These are phyloP conservation scores for Berkeleyomyces basicola DNA, from an alignment of 2,329 filamentous ascomycete species.

Conservation along the genomic window DNA sequence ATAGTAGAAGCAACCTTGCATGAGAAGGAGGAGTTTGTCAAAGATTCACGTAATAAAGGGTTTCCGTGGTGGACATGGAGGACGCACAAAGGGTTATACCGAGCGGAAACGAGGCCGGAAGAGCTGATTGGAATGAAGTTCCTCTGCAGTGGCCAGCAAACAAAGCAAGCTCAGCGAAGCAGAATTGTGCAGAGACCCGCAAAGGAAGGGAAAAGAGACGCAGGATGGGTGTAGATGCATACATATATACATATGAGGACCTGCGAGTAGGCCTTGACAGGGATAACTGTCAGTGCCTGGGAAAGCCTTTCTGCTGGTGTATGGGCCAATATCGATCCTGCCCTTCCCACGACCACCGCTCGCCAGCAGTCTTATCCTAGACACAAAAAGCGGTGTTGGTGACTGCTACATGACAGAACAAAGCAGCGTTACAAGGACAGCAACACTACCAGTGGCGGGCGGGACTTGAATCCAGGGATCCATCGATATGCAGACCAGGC, in stretches of 20 bases:
- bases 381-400: slow-evolving; percentile 1
- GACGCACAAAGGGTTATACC: neutral
- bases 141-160: neutral
- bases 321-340: neutral
- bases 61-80: too few relatives aligned
- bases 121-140: neutral
- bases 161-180: neutral
- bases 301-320: neutral
- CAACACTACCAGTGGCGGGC: neutral
- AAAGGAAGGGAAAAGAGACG: neutral
- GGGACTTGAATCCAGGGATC: neutral
- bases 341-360: neutral
- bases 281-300: neutral
- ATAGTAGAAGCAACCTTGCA: neutral
- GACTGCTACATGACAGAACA: neutral
- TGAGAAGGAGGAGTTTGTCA: too few relatives aligned
- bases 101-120: neutral
- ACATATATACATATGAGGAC: neutral
- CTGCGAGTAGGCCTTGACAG: neutral
- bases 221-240: neutral
- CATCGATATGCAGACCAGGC: neutral
- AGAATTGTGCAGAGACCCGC: neutral
- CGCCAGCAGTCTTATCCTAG: neutral
- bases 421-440: neutral
- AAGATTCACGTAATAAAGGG: too few relatives aligned